Conservation (phyloP, 1,139 yeast genomes). For the Arxiozyma heterogenica region DNA sequence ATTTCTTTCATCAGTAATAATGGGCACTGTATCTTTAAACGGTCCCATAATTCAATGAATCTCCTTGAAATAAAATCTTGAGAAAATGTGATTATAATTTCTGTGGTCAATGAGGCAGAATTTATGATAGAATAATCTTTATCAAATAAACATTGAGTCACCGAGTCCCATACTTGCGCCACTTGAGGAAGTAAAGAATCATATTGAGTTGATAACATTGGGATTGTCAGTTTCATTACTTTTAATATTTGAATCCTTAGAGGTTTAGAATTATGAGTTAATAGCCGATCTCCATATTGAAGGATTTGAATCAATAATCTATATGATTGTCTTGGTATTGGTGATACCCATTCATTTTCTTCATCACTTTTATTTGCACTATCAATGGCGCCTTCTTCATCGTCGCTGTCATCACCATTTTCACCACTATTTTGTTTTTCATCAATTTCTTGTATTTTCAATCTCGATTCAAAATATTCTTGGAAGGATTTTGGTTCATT, state of each 20-base stretch:
- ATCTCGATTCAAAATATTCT: conserved; percentile 25
- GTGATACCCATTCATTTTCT: conserved; percentile 47
- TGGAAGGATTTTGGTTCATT: conserved; percentile 22
- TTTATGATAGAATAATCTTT: conserved; percentile 34
- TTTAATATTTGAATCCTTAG: conserved; percentile 49
- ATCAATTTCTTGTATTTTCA: conserved; percentile 18
- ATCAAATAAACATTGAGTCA: conserved; percentile 35
- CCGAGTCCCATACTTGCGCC: conserved; percentile 61
- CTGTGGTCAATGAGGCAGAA: conserved; percentile 33
- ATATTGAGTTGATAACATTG: conserved; percentile 55
- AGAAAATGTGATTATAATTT: conserved; percentile 34
- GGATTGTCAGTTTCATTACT: conserved; percentile 43
- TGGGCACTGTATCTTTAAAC: conserved; percentile 18
- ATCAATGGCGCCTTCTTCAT: not conserved
- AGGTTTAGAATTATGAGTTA: conserved; percentile 57
- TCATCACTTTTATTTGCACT: conserved; percentile 7
- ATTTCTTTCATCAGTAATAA: conserved; percentile 15
- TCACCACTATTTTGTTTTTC: conserved; percentile 23
- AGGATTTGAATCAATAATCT: conserved; percentile 50
- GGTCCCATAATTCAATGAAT: conserved; percentile 39
- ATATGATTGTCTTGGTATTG: conserved; percentile 53
- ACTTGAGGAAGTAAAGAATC: conserved; percentile 55
- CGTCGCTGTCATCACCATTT: conserved; percentile 14
- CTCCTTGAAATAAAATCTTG: conserved; percentile 46
- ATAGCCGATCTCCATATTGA: conserved; percentile 58